phyloP scores from a whole-genome alignment of 2,329 filamentous ascomycete genomes.

The Trichoderma oligosporum region DNA sequence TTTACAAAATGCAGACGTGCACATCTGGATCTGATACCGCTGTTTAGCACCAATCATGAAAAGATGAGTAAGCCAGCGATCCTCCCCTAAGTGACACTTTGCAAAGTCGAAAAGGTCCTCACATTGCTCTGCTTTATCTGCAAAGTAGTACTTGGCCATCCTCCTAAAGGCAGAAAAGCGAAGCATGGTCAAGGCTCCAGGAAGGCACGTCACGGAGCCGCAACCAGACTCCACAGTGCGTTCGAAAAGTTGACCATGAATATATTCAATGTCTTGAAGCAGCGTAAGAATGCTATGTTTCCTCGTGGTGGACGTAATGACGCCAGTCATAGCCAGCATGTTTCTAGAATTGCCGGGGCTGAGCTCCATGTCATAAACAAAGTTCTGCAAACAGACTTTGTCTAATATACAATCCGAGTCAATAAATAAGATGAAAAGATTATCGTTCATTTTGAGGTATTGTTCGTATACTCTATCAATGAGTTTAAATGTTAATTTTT shows the following conservation, averaged over 20 bases:
- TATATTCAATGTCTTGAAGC: slow-evolving; percentile 96
- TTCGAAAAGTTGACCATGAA: slow-evolving; percentile 95
- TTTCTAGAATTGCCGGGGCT: slow-evolving; percentile 87
- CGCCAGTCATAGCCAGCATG: slow-evolving; percentile 96
- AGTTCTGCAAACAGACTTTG: slow-evolving; percentile 88
- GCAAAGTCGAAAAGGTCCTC: slow-evolving; percentile 96
- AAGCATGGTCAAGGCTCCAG: slow-evolving; percentile 90
- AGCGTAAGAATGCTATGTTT: slow-evolving; percentile 87
- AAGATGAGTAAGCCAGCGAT: slow-evolving; percentile 93
- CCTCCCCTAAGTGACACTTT: slow-evolving; percentile 92
- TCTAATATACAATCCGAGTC: slow-evolving; percentile 96
- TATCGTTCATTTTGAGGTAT: slow-evolving; percentile 82
- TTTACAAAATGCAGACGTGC: slow-evolving; percentile 96
- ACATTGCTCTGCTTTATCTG: slow-evolving; percentile 91
- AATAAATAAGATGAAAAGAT: slow-evolving; percentile 93
- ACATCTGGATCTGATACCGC: slow-evolving; percentile 95
- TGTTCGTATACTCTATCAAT: slow-evolving; percentile 89
- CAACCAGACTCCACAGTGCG: slow-evolving; percentile 92
- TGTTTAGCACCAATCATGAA: slow-evolving; percentile 98
- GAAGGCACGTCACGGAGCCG: slow-evolving; percentile 89
- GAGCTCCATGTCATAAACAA: slow-evolving; percentile 97
- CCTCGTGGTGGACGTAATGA: slow-evolving; percentile 90
- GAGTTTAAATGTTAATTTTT: slow-evolving; percentile 87
- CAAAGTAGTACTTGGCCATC: slow-evolving; percentile 98
- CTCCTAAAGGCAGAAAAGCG: slow-evolving; percentile 93